Percentiles rank a stretch among this genome's conserved stretches.
Conservation (phyloP, 495 filamentous ascomycete species). For the Penicillium crystallinum region DNA sequence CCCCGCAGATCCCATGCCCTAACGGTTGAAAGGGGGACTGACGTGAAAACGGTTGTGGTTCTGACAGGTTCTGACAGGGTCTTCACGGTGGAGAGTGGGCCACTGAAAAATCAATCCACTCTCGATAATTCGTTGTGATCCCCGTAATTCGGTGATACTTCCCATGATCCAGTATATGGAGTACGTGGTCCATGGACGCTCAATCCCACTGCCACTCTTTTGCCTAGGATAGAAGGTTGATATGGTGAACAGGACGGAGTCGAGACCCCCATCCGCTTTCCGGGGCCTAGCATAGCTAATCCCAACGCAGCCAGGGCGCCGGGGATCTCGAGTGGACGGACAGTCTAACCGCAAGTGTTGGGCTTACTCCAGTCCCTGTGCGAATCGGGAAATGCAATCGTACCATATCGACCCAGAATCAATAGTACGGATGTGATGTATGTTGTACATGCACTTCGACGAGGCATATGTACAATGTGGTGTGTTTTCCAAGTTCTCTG, state of each 20-base stretch:
- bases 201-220: background rate
- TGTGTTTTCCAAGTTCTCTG: background rate
- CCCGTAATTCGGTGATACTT: background rate
- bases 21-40: conserved; percentile 12
- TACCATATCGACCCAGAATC: background rate
- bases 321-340: background rate
- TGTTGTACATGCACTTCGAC: background rate
- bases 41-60: conserved; percentile 19
- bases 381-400: background rate
- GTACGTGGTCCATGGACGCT: background rate
- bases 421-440: background rate
- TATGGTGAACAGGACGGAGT: background rate
- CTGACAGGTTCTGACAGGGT: conserved; percentile 2
- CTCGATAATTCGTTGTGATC: background rate
- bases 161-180: background rate
- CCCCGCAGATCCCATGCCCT: conserved; percentile 15
- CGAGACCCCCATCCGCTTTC: background rate
- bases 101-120: background rate
- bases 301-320: conserved; percentile 7
- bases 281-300: background rate
- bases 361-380: background rate
- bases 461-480: no score
- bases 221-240: conserved; percentile 2
- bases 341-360: background rate
- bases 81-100: conserved; percentile 1